These are phyloP conservation scores for Aspergillus sclerotiicarbonarius DNA, from an alignment of 495 filamentous ascomycete genomes.

Conservation along the genomic window DNA sequence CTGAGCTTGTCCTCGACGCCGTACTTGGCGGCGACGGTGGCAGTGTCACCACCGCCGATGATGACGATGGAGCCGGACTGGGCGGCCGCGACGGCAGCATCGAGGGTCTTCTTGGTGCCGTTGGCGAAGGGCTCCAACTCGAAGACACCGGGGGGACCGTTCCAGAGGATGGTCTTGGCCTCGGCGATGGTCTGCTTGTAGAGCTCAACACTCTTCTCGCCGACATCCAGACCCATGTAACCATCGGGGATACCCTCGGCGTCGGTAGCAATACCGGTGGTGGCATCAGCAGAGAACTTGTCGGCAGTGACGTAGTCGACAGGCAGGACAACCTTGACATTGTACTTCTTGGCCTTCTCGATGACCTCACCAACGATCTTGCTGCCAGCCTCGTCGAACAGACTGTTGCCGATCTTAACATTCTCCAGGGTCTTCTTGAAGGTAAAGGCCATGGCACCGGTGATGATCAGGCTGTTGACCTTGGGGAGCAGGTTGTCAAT, in stretches of 20 bases:
- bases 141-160: conserved; percentile 95
- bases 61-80: conserved; percentile 88
- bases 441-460: conserved; percentile 98
- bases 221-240: conserved; percentile 96
- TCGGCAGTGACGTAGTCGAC: conserved; percentile 94
- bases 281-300: conserved; percentile 87
- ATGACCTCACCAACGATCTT: conserved; percentile 87
- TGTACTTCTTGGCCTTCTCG: conserved; percentile 94
- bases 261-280: conserved; percentile 79
- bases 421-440: conserved; percentile 97
- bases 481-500: conserved; percentile 98
- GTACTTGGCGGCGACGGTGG: conserved; percentile 97
- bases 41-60: conserved; percentile 97
- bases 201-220: conserved; percentile 78
- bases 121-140: conserved; percentile 92
- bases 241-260: conserved; percentile 88
- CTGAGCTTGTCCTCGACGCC: conserved; percentile 92
- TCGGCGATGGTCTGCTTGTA: conserved; percentile 81
- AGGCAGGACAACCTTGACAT: conserved; percentile 90
- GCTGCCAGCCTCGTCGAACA: conserved; percentile 93
- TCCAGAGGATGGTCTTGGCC: conserved; percentile 98
- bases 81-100: conserved; percentile 77
- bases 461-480: conserved; percentile 94
- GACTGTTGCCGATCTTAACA: conserved; percentile 84
- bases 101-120: conserved; percentile 85